Percentiles rank a stretch among this genome's conserved stretches.
Evolutionary conservation across 2,329 filamentous ascomycete species (phyloP).

Genomic region (Colletotrichum lentis): DNA sequence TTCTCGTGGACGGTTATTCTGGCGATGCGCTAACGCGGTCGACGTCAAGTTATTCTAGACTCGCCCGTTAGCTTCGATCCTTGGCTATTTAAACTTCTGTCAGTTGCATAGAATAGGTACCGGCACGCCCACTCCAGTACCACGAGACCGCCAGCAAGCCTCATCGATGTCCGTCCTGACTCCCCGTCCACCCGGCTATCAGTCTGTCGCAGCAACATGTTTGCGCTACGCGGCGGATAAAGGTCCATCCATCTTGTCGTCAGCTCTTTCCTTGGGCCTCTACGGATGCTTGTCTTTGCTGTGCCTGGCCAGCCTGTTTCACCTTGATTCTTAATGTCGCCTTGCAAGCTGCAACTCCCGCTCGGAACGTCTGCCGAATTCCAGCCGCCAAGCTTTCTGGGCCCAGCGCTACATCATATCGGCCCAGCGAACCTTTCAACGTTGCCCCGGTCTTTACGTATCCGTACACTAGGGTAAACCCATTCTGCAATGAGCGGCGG

Average conservation of each 20-base stretch:
- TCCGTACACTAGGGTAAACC: not conserved
- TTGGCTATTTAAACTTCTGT: slow-evolving; percentile 25
- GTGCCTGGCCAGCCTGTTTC: slow-evolving; percentile 21
- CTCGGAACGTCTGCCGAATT: slow-evolving; percentile 31
- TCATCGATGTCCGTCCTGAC: not conserved
- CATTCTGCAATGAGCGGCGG: no score
- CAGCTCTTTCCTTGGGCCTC: not conserved
- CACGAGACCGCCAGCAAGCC: slow-evolving; percentile 1
- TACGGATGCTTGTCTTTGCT: not conserved
- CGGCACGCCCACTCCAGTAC: slow-evolving; percentile 3
- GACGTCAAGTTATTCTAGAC: slow-evolving; percentile 26
- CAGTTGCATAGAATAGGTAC: slow-evolving; percentile 2
- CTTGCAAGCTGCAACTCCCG: not conserved
- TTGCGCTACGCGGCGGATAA: not conserved
- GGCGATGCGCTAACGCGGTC: not conserved
- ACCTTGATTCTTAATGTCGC: slow-evolving; percentile 3
- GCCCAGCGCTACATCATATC: slow-evolving; percentile 5
- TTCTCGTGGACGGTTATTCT: slow-evolving; percentile 1
- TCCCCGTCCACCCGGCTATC: not conserved
- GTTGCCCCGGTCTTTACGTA: slow-evolving; percentile 20
- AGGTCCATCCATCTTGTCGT: slow-evolving; percentile 6
- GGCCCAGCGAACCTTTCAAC: slow-evolving; percentile 5
- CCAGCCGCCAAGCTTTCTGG: slow-evolving; percentile 31
- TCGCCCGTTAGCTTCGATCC: slow-evolving; percentile 11
- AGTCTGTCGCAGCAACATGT: not conserved